Base-by-base conservation (phyloP, 2,329 filamentous ascomycete species). In the Paramyrothecium sp. region DNA sequence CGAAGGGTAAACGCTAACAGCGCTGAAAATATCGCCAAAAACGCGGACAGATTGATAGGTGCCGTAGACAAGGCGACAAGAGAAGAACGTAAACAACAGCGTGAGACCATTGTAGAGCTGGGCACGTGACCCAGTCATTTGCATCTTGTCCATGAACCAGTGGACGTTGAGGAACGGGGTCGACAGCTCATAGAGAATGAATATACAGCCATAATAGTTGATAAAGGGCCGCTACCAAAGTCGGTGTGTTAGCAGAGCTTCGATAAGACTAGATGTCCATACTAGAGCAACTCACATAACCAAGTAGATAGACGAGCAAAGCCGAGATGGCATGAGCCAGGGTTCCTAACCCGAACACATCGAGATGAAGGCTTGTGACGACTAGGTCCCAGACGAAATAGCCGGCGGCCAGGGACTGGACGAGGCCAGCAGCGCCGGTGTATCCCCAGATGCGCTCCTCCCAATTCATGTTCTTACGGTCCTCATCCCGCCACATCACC, bases 61-160 rank as follows among this genome's bases (percentile, higher is more conserved):
- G 51, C 91, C 91, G 81, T 89, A 96, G 57, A 92, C 76, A 12
- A 96, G 81, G 57, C 91, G 89, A 71, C 88, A 90, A 61, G 79
- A 83, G 75, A 93, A 92, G 74, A 95, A 95, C 51, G 84, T 90
- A 62, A 78, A 73, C 54, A 94, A 84, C 3, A 95, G 84, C 56
- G 84, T 68, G 60, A 92, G 79, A 64, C 91, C 91, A 67, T 95
- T 95, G 73, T 91, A 87, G 26, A 93, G 81, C 75, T 95, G 91
- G 22, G 85, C 73, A 54, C 79, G 81, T 20, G 88, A 87, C 38
- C 91, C 91, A 0, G 91, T 95, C 81, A 92, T 87, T 67, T 86
- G 83, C 58, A 94, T 78, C 78, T 96, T 96, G 75, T 96, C 91
- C 75, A 90, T 91, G 78, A 95, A 95, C 91, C 91, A 96, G 78